Conservation (phyloP, 345 rosid species). For the Sapria himalayana region DNA sequence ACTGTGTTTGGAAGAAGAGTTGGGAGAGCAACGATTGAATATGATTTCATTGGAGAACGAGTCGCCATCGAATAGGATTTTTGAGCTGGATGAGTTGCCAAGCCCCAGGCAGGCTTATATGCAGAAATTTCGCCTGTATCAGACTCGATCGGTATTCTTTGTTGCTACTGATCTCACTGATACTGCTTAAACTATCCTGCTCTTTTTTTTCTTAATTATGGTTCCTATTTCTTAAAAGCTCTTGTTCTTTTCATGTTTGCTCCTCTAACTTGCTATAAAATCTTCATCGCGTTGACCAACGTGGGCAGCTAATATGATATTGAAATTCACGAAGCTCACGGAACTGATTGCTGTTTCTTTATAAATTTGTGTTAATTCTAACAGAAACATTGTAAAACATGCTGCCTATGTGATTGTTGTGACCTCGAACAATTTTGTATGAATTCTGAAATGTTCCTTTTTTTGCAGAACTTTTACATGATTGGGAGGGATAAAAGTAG, state of each 20-base stretch:
- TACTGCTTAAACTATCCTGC: no score
- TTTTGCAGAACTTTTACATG: constrained; percentile 55
- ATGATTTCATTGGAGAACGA: constrained; percentile 14
- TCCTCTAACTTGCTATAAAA: background rate
- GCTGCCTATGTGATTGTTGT: background rate
- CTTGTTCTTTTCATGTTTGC: constrained; percentile 7
- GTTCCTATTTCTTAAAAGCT: background rate
- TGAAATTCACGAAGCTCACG: background rate
- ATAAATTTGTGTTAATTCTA: background rate
- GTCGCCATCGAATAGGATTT: no score
- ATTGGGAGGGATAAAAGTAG: constrained; percentile 52
- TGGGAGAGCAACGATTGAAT: constrained; percentile 2
- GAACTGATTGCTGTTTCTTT: background rate
- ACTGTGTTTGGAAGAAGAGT: constrained; percentile 6
- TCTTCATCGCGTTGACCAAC: background rate
- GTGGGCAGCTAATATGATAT: background rate
- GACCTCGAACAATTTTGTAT: background rate
- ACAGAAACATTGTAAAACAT: background rate
- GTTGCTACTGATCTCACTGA: no score
- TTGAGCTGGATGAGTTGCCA: no score
- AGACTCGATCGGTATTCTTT: constrained; percentile 57
- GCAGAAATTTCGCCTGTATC: constrained; percentile 62
- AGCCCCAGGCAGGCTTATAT: constrained; percentile 12
- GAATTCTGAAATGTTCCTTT: constrained; percentile 1
- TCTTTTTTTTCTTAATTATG: constrained; percentile 8